Percentiles rank a stretch among this genome's conserved stretches.
Conservation (phyloP, 148 eudicot genomes). For the Chenopodium album region DNA sequence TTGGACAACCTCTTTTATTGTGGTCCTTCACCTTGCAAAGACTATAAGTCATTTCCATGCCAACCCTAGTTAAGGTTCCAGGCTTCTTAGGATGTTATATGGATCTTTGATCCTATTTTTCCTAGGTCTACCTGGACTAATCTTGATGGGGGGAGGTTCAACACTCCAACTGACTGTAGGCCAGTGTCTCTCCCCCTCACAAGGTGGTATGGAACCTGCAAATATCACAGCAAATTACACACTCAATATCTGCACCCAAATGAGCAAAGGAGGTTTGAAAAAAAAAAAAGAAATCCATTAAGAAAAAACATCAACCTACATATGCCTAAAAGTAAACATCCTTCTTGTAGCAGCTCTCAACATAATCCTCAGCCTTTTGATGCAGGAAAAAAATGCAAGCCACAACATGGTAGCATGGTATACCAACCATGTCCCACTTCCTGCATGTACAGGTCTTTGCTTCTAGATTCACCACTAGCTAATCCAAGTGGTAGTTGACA, state of each 20-base stretch:
- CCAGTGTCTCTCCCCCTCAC: constrained; percentile 15
- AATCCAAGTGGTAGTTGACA: not conserved
- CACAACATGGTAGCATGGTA: not conserved
- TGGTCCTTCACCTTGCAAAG: too few relatives aligned
- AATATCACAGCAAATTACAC: not conserved
- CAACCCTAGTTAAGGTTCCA: not conserved
- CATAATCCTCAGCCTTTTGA: constrained; percentile 3
- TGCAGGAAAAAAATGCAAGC: not conserved
- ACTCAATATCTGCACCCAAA: too few relatives aligned
- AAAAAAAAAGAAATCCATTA: too few relatives aligned
- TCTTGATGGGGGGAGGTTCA: not conserved
- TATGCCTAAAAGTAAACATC: not conserved
- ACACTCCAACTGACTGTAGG: not conserved
- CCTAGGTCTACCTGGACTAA: not conserved
- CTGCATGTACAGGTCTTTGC: not conserved
- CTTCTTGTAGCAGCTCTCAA: not conserved
- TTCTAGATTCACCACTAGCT: not conserved
- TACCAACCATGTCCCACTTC: not conserved
- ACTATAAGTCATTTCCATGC: constrained; percentile 6
- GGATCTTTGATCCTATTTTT: constrained; percentile 13
- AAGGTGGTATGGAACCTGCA: not conserved
- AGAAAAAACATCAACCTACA: too few relatives aligned
- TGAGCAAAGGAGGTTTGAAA: too few relatives aligned
- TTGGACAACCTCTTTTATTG: too few relatives aligned
- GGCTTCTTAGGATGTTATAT: not conserved